A percentile compares a stretch with the other conserved stretches of the same genome.
These are phyloP conservation scores for Medicago lupulina DNA, from an alignment of 306 rosid species.

Conservation along the genomic window DNA sequence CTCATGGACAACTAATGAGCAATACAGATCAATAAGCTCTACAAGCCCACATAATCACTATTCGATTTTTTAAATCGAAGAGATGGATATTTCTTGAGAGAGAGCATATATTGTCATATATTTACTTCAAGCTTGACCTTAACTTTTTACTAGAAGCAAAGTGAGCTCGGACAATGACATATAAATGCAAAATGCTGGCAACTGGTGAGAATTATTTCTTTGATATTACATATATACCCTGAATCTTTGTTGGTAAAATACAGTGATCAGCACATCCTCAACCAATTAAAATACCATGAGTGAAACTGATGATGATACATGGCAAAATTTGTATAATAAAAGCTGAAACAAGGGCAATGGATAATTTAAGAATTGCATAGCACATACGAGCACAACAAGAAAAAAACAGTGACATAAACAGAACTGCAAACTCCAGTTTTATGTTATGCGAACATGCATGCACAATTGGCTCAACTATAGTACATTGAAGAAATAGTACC, in stretches of 20 bases:
- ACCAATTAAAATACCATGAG: neutral
- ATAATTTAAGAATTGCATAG: neutral
- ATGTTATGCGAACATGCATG: conserved; percentile 23
- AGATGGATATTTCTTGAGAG: neutral
- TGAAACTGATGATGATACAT: neutral
- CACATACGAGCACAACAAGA: neutral
- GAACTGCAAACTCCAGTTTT: neutral
- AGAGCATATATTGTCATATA: neutral
- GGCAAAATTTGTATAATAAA: neutral
- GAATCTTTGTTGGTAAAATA: neutral
- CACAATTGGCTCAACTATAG: neutral
- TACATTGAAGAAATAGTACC: conserved; percentile 55
- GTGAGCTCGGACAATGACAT: conserved; percentile 1
- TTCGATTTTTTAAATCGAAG: neutral
- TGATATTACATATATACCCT: neutral
- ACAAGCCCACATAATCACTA: neutral
- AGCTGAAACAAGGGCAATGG: neutral
- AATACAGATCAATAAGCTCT: neutral
- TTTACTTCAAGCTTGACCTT: neutral
- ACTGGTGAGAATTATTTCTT: neutral
- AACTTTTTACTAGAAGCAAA: neutral
- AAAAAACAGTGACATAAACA: conserved; percentile 4
- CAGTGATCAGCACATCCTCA: neutral
- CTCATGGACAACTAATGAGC: neutral
- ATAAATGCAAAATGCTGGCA: neutral